Conservation (phyloP, 345 rosid genomes). For the Populus tremula region DNA sequence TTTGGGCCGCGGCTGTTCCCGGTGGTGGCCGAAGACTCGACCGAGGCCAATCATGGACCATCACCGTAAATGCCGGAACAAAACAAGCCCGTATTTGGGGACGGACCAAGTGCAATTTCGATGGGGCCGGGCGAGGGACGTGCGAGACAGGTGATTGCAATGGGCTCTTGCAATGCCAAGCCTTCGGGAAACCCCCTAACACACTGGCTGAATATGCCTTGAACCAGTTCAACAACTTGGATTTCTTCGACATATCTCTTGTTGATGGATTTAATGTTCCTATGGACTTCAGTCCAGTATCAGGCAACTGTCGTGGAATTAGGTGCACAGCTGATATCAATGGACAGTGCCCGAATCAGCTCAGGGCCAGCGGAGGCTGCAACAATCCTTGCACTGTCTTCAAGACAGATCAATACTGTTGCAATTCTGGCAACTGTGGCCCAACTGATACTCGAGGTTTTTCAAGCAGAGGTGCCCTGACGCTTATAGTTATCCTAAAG, state of each 20-base stretch:
- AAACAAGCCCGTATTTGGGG: slow-evolving; percentile 43
- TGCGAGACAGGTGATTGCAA: slow-evolving; percentile 59
- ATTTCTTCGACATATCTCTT: slow-evolving; percentile 50
- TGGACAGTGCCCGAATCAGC: slow-evolving; percentile 50
- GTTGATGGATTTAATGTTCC: slow-evolving; percentile 54
- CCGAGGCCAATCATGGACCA: slow-evolving; percentile 28
- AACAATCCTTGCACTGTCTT: slow-evolving; percentile 54
- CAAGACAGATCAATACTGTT: slow-evolving; percentile 45
- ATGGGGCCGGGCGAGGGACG: slow-evolving; percentile 21
- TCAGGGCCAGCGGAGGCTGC: slow-evolving; percentile 34
- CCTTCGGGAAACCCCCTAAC: slow-evolving; percentile 54
- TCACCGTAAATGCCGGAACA: slow-evolving; percentile 25
- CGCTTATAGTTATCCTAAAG: too few relatives aligned
- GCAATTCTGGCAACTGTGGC: slow-evolving; percentile 24
- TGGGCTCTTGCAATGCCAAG: slow-evolving; percentile 41
- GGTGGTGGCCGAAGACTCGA: slow-evolving; percentile 43
- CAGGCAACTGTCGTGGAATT: slow-evolving; percentile 33
- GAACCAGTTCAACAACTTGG: slow-evolving; percentile 45
- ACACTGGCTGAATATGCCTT: slow-evolving; percentile 61
- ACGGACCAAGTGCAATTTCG: slow-evolving; percentile 33
- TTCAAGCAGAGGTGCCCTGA: too few relatives aligned
- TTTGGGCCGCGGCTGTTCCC: slow-evolving; percentile 43
- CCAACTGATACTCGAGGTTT: too few relatives aligned
- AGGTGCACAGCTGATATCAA: slow-evolving; percentile 50
- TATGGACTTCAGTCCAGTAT: slow-evolving; percentile 50